Base-by-base conservation (phyloP, 495 filamentous ascomycete genomes). In the Penicillium salamii region DNA sequence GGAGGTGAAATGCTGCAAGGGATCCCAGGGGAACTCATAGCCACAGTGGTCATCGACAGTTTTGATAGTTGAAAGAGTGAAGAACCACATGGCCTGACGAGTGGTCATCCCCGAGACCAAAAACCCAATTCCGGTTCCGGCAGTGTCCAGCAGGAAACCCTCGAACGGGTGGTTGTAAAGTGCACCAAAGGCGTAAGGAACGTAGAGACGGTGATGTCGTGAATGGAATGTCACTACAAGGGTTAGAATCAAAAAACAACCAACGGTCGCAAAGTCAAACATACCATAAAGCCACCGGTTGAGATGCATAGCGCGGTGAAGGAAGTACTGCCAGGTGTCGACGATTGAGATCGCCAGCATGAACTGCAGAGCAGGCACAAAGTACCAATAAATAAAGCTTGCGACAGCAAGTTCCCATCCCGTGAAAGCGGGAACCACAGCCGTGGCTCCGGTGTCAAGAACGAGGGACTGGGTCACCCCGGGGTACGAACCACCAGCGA, bases 1-100 rank as follows among this genome's bases (percentile, higher is more conserved):
- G 60, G 87, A 85, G 29, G 89, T 95, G 24, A 96, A 71, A 60
- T 83, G 84, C 75, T 97, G 91, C 52, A 97, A 75, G 15, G 93
- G 93, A 67, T 98, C 92, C 82, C 86, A 97, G 5, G 93, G 93
- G 42, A 98, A 82, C n/a, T 79, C 75, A 59, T 97, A 98, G 50
- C 93, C 93, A 68, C 91, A 96, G 69, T 98, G 93, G 63, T 98
- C 93, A 63, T 96, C 91, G 19, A 98, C 91, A 0, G 91, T 96
- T 75, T 98, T 98, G 77, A 96, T 83, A 39, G 87, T 91, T 34
- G 83, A 88, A 63, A 78, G 69, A 11, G 84, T 86, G 68, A 93
- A 95, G 74, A 96, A 96, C 60, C 78, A 80, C 74, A 96, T 89
- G 51, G 80, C 82, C 63, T 93, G 86, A 29, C 91, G 82, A 38